Base-by-base conservation (phyloP, 1,284 basidiomycete genomes). In the Cerrena zonata region DNA sequence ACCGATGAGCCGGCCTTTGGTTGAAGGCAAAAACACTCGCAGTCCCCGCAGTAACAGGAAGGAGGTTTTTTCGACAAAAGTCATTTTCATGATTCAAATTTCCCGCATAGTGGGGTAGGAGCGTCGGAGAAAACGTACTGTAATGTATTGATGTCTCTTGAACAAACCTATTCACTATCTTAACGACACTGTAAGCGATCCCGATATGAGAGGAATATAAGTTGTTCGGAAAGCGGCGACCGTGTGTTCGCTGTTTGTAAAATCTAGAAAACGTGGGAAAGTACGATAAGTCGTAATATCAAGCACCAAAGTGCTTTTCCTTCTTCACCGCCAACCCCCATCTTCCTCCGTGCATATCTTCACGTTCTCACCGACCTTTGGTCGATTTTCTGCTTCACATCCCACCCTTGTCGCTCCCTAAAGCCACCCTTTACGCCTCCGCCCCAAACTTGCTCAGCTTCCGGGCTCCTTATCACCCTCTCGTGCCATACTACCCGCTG, bases 371-470 rank as follows among this genome's bases (percentile, higher is more conserved):
- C 10, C 21, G 10, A 19, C 39, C 15, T n/a, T n/a, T 10, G 21
- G 39, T 45, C 21, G 44, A 30, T 22, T 23, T 13, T 26, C 34
- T 47, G 21, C 36, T 39, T 47, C 27, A 12, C 12, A 23, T 53
- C 60, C 54, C 51, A 61, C 60, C 55, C 50, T 50, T 45, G 60
- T 61, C 60, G 52, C 54, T 61, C 60, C 41, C 59, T 61, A 56
- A 22, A 36, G 38, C 19, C 34, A 48, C 26, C 41, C 38, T 47
- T 34, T 34, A 34, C 30, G 30, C 30, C 30, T 34, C 15, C 15
- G 41, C 22, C 38, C 36, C n/a, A 39, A 25, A 15, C 27, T 41
- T 48, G 37, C 13, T 39, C 48, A 12, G 22, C 49, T 23, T 24
- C 47, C 30, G 19, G 22, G 15, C 30, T 34, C 30, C 46, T 40